Evolutionary conservation across 1,284 basidiomycete genomes (phyloP), one percentile per base, ranked within the genome.

Genomic region (Trametes polyzona): DNA sequence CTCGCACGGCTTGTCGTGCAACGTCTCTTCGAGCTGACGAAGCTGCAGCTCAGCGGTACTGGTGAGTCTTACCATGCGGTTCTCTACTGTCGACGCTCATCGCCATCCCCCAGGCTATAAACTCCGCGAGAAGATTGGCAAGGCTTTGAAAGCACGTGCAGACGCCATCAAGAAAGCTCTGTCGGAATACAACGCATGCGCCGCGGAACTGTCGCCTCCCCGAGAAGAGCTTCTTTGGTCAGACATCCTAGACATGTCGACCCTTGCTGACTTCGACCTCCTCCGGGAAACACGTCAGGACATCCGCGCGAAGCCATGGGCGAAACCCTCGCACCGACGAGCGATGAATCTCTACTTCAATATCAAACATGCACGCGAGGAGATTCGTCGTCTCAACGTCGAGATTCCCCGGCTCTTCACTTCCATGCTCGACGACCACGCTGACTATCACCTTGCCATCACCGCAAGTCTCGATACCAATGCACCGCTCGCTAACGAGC

Each of bases 181-280:
- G 1, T 27, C 36, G 1, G 32, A 55, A 21, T 71, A 68, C 57
- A 72, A 72, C 42, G 27, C 27, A 0, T 47, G 58, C 1, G 69
- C 65, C 3, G 37, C n/a, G 4, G 35, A 11, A 7, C 32, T 65
- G 41, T 30, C 41, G 1, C 63, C 61, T 9, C 57, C 52, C 6
- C 27, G 69, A 57, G 37, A 69, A 57, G 23, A 56, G 52, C 61
- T 77, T 12, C 32, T 47, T 3, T 75, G 71, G 68, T 59, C 65
- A 4, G 64, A 73, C 23, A 58, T 77, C 11, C 55, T 69, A 4
- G 59, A 70, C 8, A 70, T 70, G 48, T 56, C 59, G 0, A 71
- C 69, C 17, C 58, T 76, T 1, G 66, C 68, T 5, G 73, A 76
- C 19, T 75, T 76, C 39, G 69, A 72, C 32, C 60, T 76, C 0